Conservation (phyloP, 768 basidiomycete genomes). For the Gloeostereum incarnatum region DNA sequence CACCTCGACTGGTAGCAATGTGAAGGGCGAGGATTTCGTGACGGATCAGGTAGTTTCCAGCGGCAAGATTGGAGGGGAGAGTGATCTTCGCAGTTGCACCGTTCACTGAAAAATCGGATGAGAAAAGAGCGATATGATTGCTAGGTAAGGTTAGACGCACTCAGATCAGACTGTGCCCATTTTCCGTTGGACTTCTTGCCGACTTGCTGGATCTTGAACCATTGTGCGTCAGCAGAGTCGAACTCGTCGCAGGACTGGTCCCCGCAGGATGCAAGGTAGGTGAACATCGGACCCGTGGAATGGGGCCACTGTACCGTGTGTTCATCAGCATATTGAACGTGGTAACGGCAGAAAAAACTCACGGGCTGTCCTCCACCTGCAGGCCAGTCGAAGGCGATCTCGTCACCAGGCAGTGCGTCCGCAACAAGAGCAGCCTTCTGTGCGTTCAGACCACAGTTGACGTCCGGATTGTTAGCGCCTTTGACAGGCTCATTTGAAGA, state of each 20-base stretch:
- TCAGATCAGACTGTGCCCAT: conserved; percentile 17
- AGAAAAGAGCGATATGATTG: neutral
- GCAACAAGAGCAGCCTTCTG: conserved; percentile 39
- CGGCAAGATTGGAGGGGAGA: conserved; percentile 41
- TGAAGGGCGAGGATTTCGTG: conserved; percentile 79
- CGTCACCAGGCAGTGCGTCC: conserved; percentile 52
- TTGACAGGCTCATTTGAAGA: conserved; percentile 30
- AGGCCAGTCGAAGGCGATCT: conserved; percentile 47
- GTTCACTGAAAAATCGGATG: conserved; percentile 21
- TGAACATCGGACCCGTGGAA: conserved; percentile 33
- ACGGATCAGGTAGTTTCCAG: conserved; percentile 69
- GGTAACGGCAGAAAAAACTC: conserved; percentile 16
- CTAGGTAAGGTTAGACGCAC: neutral
- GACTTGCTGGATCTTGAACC: conserved; percentile 37
- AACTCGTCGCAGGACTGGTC: conserved; percentile 28
- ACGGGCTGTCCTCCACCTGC: conserved; percentile 28
- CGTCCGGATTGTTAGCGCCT: conserved; percentile 43
- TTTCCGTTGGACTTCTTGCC: conserved; percentile 17
- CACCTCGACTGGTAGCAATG: conserved; percentile 41
- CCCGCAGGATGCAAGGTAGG: conserved; percentile 39
- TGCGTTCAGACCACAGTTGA: conserved; percentile 55
- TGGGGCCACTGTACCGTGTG: conserved; percentile 24
- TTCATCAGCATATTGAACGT: neutral
- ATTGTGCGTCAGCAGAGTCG: conserved; percentile 27
- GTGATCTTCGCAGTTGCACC: conserved; percentile 30